Evolutionary conservation across 2,329 filamentous ascomycete species (phyloP).

Genomic region (Ceratocystis cubensis): DNA sequence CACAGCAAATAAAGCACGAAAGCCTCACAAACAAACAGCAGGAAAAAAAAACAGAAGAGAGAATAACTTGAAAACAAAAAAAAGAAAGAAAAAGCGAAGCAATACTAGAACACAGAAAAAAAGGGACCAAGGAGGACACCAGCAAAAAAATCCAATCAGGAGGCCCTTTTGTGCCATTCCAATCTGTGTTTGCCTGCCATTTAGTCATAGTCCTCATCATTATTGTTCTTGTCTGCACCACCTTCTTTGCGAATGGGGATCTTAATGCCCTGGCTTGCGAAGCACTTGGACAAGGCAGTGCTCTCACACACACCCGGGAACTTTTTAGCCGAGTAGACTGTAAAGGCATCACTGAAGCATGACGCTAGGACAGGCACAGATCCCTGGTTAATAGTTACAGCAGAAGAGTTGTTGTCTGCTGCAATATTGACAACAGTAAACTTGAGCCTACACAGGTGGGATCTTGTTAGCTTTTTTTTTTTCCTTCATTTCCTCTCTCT

Average conservation of each 20-base stretch:
- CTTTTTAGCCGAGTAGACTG: constrained; percentile 93
- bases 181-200: background rate
- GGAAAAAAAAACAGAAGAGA: background rate
- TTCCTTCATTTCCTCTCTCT: too few relatives aligned
- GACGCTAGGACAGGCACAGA: constrained; percentile 72
- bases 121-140: background rate
- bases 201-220: constrained; percentile 38
- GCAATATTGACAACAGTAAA: constrained; percentile 72
- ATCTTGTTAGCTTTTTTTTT: background rate
- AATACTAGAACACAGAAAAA: background rate
- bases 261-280: constrained; percentile 88
- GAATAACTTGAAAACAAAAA: background rate
- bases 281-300: constrained; percentile 79
- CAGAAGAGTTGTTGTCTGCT: constrained; percentile 29
- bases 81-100: background rate
- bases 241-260: constrained; percentile 91
- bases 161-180: background rate
- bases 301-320: constrained; percentile 96
- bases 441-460: constrained; percentile 35
- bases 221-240: constrained; percentile 32
- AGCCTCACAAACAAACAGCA: background rate
- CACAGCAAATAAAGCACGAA: background rate
- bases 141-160: background rate
- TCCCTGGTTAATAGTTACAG: constrained; percentile 52
- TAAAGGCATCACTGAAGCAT: constrained; percentile 78